Conservation (phyloP, 2,329 filamentous ascomycete genomes). For the Dothistroma pini region DNA sequence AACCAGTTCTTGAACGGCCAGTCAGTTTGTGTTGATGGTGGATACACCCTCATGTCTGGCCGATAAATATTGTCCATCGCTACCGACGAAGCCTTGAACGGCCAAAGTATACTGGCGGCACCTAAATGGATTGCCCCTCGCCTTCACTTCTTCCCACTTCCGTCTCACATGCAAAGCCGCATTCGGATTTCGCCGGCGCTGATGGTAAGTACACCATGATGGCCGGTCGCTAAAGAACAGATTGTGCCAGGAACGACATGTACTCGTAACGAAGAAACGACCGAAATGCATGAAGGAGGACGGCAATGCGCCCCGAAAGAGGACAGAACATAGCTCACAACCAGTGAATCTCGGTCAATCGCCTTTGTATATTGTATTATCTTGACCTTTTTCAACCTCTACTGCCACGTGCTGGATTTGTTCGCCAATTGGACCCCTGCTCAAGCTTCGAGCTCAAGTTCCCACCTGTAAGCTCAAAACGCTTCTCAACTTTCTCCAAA, state of each 20-base stretch:
- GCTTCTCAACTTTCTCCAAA: not conserved
- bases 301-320: not conserved
- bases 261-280: constrained; percentile 3
- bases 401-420: not conserved
- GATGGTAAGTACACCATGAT: constrained; percentile 53
- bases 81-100: too few relatives aligned
- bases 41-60: constrained; percentile 46
- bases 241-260: not conserved
- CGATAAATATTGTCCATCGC: too few relatives aligned
- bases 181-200: too few relatives aligned
- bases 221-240: constrained; percentile 30
- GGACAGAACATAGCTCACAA: not conserved
- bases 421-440: not conserved
- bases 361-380: not conserved
- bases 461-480: not conserved
- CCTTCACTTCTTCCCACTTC: too few relatives aligned
- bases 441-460: not conserved
- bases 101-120: too few relatives aligned
- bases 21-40: constrained; percentile 53
- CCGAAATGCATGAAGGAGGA: not conserved
- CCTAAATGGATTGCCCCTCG: too few relatives aligned
- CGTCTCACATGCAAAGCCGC: too few relatives aligned
- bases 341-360: not conserved
- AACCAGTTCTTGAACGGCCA: constrained; percentile 51
- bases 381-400: not conserved